phyloP scores from a whole-genome alignment of 2,329 filamentous ascomycete genomes.

The Taxawa tesnikishii region DNA sequence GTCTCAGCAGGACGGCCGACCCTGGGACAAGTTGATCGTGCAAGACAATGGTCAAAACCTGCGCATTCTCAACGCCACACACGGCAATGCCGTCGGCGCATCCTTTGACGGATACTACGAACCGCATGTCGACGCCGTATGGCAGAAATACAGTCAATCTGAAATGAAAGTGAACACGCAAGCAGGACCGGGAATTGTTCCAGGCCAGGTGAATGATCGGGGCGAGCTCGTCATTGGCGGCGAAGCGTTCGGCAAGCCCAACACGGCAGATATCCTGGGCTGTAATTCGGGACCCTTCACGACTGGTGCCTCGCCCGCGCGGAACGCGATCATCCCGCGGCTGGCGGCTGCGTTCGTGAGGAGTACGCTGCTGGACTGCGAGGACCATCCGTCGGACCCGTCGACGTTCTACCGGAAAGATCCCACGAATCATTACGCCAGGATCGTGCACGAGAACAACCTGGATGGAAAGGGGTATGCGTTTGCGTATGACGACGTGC shows the following conservation, averaged over 20 bases:
- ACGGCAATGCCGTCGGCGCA: slow-evolving; percentile 32
- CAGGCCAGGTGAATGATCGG: slow-evolving; percentile 32
- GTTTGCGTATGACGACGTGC: slow-evolving; percentile 56
- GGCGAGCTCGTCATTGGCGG: slow-evolving; percentile 32
- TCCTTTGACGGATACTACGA: slow-evolving; percentile 44
- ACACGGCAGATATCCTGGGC: slow-evolving; percentile 52
- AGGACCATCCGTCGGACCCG: slow-evolving; percentile 24
- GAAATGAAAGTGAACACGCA: slow-evolving; percentile 51
- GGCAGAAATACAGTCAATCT: slow-evolving; percentile 28
- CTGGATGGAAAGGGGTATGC: slow-evolving; percentile 45
- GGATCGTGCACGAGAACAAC: slow-evolving; percentile 46
- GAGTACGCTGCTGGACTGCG: slow-evolving; percentile 47
- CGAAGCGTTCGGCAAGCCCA: slow-evolving; percentile 44
- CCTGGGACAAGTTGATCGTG: slow-evolving; percentile 53
- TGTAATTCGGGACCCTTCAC: slow-evolving; percentile 55
- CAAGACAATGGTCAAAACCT: slow-evolving; percentile 23
- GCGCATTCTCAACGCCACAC: slow-evolving; percentile 33
- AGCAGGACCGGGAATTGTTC: slow-evolving; percentile 41
- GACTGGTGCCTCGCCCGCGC: slow-evolving; percentile 26
- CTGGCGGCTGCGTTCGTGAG: slow-evolving; percentile 67
- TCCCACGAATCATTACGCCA: slow-evolving; percentile 41
- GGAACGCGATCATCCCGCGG: slow-evolving; percentile 57
- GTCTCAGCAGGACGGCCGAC: slow-evolving; percentile 40
- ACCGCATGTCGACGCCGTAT: slow-evolving; percentile 40
- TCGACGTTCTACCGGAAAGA: slow-evolving; percentile 20